Conservation (phyloP, 768 basidiomycete genomes). For the Russula compacta region DNA sequence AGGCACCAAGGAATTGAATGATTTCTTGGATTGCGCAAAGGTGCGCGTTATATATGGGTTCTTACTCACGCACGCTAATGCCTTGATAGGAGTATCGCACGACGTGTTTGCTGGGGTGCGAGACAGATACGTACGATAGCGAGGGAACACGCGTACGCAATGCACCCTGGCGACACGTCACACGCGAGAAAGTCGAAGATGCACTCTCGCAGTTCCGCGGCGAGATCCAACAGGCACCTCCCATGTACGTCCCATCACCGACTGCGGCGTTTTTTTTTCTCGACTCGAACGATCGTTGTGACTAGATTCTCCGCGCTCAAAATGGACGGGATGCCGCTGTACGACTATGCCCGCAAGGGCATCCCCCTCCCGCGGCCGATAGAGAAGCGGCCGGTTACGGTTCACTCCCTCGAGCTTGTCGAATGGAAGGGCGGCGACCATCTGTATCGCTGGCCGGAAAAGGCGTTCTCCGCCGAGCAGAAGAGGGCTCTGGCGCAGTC, state of each 20-base stretch:
- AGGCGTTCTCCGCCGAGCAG: slow-evolving; percentile 57
- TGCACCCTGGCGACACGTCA: slow-evolving; percentile 79
- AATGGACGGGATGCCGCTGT: slow-evolving; percentile 93
- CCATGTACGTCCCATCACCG: slow-evolving; percentile 50
- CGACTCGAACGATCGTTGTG: neutral
- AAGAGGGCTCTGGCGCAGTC: slow-evolving; percentile 61
- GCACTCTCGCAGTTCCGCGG: slow-evolving; percentile 71
- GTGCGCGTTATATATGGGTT: slow-evolving; percentile 31
- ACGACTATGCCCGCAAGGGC: slow-evolving; percentile 90
- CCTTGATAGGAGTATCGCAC: slow-evolving; percentile 74
- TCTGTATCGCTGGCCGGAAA: slow-evolving; percentile 64
- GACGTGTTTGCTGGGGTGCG: slow-evolving; percentile 85
- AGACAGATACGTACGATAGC: slow-evolving; percentile 91
- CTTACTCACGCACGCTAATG: neutral
- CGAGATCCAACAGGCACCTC: slow-evolving; percentile 83
- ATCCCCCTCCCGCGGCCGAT: slow-evolving; percentile 93
- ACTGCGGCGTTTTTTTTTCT: neutral
- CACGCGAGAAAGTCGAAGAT: slow-evolving; percentile 61
- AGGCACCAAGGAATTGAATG: slow-evolving; percentile 77
- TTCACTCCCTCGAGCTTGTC: slow-evolving; percentile 71
- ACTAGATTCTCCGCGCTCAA: slow-evolving; percentile 92
- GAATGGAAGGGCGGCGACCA: slow-evolving; percentile 78
- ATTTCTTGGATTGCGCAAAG: slow-evolving; percentile 87
- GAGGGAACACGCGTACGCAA: slow-evolving; percentile 74
- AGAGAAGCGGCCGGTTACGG: slow-evolving; percentile 71